Conservation (phyloP, 2,329 filamentous ascomycete species). For the Fusarium longipes region DNA sequence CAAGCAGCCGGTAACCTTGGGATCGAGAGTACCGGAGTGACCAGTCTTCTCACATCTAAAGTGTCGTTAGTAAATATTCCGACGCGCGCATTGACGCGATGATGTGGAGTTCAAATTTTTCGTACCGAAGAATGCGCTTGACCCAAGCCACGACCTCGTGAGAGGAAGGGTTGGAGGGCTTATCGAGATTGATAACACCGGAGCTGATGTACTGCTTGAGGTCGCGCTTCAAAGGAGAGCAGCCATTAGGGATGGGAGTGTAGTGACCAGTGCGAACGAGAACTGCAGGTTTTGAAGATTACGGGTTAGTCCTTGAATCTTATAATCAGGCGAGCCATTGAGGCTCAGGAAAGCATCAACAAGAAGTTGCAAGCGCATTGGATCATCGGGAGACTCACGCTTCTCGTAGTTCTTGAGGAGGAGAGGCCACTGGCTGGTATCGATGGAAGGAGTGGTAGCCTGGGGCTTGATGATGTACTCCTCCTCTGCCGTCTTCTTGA, state of each 20-base stretch:
- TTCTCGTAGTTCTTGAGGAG: conserved; percentile 97
- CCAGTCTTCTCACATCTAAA: conserved; percentile 84
- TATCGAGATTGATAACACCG: conserved; percentile 92
- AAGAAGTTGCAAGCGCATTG: not conserved
- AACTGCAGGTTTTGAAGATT: conserved; percentile 63
- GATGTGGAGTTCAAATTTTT: conserved; percentile 19
- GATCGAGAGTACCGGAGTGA: conserved; percentile 97
- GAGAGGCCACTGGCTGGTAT: conserved; percentile 92
- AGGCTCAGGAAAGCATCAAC: conserved; percentile 2
- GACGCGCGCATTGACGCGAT: conserved; percentile 27
- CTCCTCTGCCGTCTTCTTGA: conserved; percentile 60
- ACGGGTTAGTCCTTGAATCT: conserved; percentile 31
- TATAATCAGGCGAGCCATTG: conserved; percentile 9
- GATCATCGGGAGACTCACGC: conserved; percentile 65
- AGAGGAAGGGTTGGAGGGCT: conserved; percentile 93
- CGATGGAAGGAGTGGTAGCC: conserved; percentile 78
- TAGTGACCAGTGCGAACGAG: conserved; percentile 95
- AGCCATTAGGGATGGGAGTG: conserved; percentile 94
- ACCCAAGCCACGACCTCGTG: conserved; percentile 99
- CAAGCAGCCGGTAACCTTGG: conserved; percentile 95
- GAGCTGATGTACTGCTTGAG: conserved; percentile 97
- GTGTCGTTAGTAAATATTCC: conserved; percentile 18
- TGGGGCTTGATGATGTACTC: conserved; percentile 94
- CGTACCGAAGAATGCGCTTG: conserved; percentile 92
- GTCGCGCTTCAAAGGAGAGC: conserved; percentile 90